phyloP scores from a whole-genome alignment of 1,284 basidiomycete genomes.

The Mycena citricolor region DNA sequence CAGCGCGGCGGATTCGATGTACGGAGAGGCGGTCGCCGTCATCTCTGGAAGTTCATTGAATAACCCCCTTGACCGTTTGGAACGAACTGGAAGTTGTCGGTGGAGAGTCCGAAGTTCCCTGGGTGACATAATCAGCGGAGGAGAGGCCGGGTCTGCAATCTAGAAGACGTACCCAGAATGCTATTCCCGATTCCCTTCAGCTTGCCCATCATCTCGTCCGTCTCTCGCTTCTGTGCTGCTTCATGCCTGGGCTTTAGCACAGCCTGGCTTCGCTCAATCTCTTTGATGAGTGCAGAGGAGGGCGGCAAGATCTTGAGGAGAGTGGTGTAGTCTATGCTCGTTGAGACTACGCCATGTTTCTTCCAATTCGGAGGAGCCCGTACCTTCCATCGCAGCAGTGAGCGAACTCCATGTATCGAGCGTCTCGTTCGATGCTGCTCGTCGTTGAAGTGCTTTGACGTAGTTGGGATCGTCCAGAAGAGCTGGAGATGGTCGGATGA shows the following conservation, averaged over 20 bases:
- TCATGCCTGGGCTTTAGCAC: conserved; percentile 67
- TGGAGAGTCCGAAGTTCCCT: conserved; percentile 87
- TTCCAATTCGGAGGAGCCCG: conserved; percentile 1
- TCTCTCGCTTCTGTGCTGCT: conserved; percentile 83
- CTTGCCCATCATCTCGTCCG: conserved; percentile 90
- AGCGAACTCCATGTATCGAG: conserved; percentile 84
- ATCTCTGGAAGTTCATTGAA: conserved; percentile 80
- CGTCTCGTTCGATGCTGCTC: conserved; percentile 81
- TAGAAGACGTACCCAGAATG: conserved; percentile 66
- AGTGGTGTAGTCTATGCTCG: conserved; percentile 69
- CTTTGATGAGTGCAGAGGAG: conserved; percentile 49
- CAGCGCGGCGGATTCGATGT: no score
- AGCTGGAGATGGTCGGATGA: conserved; percentile 58
- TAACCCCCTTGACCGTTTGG: conserved; percentile 93
- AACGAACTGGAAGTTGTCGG: conserved; percentile 93
- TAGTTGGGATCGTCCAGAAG: conserved; percentile 83
- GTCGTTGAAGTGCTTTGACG: conserved; percentile 84
- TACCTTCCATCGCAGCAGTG: conserved; percentile 83
- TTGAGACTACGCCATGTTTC: conserved; percentile 9
- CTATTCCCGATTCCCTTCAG: conserved; percentile 92
- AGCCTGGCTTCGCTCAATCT: conserved; percentile 50
- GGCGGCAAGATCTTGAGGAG: conserved; percentile 65
- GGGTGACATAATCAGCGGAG: conserved; percentile 7
- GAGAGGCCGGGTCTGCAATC: not conserved
- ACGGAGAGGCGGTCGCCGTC: no score